A percentile compares a stretch with the other conserved stretches of the same genome.
Evolutionary conservation across 1,284 basidiomycete species (phyloP).

Genomic region (Puccinia horiana): DNA sequence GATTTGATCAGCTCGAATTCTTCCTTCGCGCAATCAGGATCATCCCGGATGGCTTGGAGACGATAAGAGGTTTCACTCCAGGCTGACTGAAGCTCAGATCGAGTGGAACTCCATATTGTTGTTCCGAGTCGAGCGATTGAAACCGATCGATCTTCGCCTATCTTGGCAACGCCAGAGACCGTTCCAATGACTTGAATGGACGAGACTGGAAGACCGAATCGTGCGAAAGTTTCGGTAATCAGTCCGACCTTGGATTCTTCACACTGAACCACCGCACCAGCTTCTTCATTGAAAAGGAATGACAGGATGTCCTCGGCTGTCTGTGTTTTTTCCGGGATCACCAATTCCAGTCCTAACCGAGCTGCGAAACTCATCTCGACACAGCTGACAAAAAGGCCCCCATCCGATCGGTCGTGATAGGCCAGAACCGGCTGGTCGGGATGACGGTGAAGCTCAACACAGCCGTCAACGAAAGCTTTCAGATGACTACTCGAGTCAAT

Average conservation of each 20-base stretch:
- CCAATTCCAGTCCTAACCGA: slow-evolving; percentile 71
- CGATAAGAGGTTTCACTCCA: slow-evolving; percentile 94
- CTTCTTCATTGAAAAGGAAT: slow-evolving; percentile 90
- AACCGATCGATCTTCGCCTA: slow-evolving; percentile 65
- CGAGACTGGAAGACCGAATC: slow-evolving; percentile 31
- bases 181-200: slow-evolving; percentile 34
- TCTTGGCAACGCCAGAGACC: slow-evolving; percentile 61
- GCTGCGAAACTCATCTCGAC: slow-evolving; percentile 98
- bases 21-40: slow-evolving; percentile 73
- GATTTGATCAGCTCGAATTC: slow-evolving; percentile 79
- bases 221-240: slow-evolving; percentile 23
- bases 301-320: slow-evolving; percentile 63
- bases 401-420: slow-evolving; percentile 97
- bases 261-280: slow-evolving; percentile 90
- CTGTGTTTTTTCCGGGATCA: slow-evolving; percentile 63
- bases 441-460: slow-evolving; percentile 67
- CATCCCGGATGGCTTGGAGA: slow-evolving; percentile 87
- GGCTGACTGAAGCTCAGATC: slow-evolving; percentile 73
- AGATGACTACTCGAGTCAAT: slow-evolving; percentile 76
- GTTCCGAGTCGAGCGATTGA: slow-evolving; percentile 66
- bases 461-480: slow-evolving; percentile 78
- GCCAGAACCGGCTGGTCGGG: slow-evolving; percentile 73
- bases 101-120: slow-evolving; percentile 69
- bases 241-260: slow-evolving; percentile 63
- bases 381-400: slow-evolving; percentile 85